phyloP scores from a whole-genome alignment of 2,329 filamentous ascomycete species.

The Mollisia scopiformis region DNA sequence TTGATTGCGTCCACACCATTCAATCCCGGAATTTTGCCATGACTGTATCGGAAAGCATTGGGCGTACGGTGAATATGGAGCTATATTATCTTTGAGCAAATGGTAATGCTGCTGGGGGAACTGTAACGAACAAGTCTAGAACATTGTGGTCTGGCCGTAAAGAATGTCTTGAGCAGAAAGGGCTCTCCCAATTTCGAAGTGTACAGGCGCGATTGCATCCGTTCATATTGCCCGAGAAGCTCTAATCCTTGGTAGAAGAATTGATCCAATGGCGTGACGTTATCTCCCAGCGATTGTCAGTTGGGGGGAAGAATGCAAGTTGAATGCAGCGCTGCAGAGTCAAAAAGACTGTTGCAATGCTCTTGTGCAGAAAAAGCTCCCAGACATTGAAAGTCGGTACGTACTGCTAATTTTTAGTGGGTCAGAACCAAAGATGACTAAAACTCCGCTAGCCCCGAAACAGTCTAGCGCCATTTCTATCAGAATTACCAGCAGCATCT shows the following conservation, averaged over 20 bases:
- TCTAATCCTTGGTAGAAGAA: not conserved
- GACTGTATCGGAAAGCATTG: not conserved
- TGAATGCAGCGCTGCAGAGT: not conserved
- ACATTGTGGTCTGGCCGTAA: not conserved
- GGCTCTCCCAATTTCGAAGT: slow-evolving; percentile 31
- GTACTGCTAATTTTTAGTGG: too few relatives aligned
- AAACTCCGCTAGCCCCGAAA: not conserved
- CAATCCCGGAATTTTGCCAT: not conserved
- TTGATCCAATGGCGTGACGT: not conserved
- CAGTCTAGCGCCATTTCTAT: not conserved
- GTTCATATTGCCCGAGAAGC: slow-evolving; percentile 32
- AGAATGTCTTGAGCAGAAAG: slow-evolving; percentile 11
- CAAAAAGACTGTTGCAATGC: not conserved
- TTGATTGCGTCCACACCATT: too few relatives aligned
- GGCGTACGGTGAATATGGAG: not conserved
- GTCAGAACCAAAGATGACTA: too few relatives aligned
- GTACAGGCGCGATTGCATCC: slow-evolving; percentile 37
- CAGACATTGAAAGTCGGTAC: not conserved
- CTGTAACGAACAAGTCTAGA: not conserved
- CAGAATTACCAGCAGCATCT: not conserved
- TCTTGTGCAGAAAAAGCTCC: not conserved
- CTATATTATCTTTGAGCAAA: not conserved
- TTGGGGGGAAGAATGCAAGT: not conserved
- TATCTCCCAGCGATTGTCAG: not conserved
- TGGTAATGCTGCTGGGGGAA: not conserved